A percentile compares a stretch with the other conserved stretches of the same genome.
Conservation (phyloP, 2,329 filamentous ascomycete species). For the Zymoseptoria ardabiliae region DNA sequence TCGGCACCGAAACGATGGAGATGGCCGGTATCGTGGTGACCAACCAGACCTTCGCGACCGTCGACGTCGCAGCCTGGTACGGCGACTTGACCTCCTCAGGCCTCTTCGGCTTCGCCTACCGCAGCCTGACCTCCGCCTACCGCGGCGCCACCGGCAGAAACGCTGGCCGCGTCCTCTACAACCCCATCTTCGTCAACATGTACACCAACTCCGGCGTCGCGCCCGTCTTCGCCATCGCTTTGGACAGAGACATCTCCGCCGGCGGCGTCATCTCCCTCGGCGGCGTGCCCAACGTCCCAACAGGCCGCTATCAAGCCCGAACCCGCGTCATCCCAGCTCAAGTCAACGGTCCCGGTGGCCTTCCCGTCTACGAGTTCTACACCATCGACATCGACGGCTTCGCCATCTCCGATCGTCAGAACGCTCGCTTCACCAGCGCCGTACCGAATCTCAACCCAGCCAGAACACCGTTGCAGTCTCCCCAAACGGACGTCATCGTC, state of each 20-base stretch:
- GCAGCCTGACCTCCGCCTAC: slow-evolving; percentile 40
- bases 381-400: slow-evolving; percentile 31
- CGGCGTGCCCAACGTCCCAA: slow-evolving; percentile 41
- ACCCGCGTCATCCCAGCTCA: slow-evolving; percentile 30
- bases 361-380: slow-evolving; percentile 34
- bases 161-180: slow-evolving; percentile 33
- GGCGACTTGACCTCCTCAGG: slow-evolving; percentile 37
- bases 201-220: slow-evolving; percentile 37
- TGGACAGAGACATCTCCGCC: slow-evolving; percentile 29
- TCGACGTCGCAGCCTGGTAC: slow-evolving; percentile 29
- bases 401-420: slow-evolving; percentile 16
- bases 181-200: slow-evolving; percentile 47
- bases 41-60: slow-evolving; percentile 42
- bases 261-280: slow-evolving; percentile 45
- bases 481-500: slow-evolving; percentile 35
- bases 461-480: slow-evolving; percentile 16
- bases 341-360: slow-evolving; percentile 19
- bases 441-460: slow-evolving; percentile 6
- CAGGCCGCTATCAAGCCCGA: slow-evolving; percentile 28
- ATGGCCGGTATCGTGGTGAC: slow-evolving; percentile 42
- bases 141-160: slow-evolving; percentile 19
- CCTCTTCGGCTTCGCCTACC: slow-evolving; percentile 46
- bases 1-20: slow-evolving; percentile 36
- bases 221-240: slow-evolving; percentile 44
- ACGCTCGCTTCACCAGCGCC: slow-evolving; percentile 19